A percentile compares a stretch with the other conserved stretches of the same genome.
Evolutionary conservation across 2,329 filamentous ascomycete genomes (phyloP).

Genomic region (Colletotrichum lentis): DNA sequence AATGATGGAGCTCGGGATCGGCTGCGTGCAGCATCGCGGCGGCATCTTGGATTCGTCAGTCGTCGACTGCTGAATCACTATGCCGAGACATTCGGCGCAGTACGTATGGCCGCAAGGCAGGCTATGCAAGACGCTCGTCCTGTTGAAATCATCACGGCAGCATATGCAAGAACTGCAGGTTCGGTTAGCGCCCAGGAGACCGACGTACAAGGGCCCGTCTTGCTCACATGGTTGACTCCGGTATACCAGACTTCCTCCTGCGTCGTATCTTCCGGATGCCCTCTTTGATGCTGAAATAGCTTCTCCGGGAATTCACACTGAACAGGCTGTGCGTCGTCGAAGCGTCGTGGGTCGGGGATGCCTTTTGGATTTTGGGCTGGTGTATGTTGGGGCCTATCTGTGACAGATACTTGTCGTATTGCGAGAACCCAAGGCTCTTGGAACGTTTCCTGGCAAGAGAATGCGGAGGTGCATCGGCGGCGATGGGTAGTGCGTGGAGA

Average conservation of each 20-base stretch:
- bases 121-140: constrained; percentile 54
- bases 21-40: constrained; percentile 66
- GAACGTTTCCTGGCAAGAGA: constrained; percentile 40
- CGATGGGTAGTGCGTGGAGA: constrained; percentile 44
- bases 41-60: constrained; percentile 69
- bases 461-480: constrained; percentile 40
- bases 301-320: constrained; percentile 55
- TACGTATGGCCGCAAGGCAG: constrained; percentile 67
- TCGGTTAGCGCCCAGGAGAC: constrained; percentile 5
- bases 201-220: not conserved
- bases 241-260: constrained; percentile 50
- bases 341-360: constrained; percentile 44
- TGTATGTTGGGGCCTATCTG: constrained; percentile 54
- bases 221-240: constrained; percentile 48
- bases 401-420: constrained; percentile 62
- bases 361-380: constrained; percentile 53
- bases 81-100: constrained; percentile 62
- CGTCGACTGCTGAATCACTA: constrained; percentile 63
- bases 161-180: constrained; percentile 61
- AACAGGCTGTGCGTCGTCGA: constrained; percentile 53
- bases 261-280: constrained; percentile 55
- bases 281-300: constrained; percentile 56
- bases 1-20: constrained; percentile 60
- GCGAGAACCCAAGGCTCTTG: constrained; percentile 56
- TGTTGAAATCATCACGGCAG: constrained; percentile 63